Conservation (phyloP, 495 filamentous ascomycete genomes). For the Hypoxylon cercidicola region DNA sequence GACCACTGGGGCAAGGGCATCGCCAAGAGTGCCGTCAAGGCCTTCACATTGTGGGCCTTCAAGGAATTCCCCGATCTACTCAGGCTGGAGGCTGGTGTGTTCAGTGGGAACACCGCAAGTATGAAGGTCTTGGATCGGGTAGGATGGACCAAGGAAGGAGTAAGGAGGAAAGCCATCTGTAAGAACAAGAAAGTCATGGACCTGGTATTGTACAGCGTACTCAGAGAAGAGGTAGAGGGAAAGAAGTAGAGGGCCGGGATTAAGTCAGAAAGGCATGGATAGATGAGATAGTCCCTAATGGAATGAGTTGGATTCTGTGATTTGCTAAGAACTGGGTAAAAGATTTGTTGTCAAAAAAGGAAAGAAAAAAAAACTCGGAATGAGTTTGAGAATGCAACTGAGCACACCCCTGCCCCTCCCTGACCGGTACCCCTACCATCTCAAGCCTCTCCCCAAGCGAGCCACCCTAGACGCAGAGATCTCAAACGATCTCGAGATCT, state of each 20-base stretch:
- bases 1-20: slow-evolving; percentile 53
- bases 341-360: too few relatives aligned
- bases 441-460: not conserved
- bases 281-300: too few relatives aligned
- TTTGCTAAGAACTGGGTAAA: too few relatives aligned
- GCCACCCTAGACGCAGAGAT: not conserved
- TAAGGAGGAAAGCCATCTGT: slow-evolving; percentile 46
- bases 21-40: slow-evolving; percentile 39
- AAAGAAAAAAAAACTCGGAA: too few relatives aligned
- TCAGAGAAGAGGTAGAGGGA: slow-evolving; percentile 49
- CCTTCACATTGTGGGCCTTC: slow-evolving; percentile 48
- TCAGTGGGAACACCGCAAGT: slow-evolving; percentile 48
- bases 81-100: slow-evolving; percentile 49
- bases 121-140: slow-evolving; percentile 46
- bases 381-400: too few relatives aligned
- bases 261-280: not conserved
- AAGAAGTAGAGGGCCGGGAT: slow-evolving; percentile 38
- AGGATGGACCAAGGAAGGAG: slow-evolving; percentile 53
- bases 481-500: not conserved
- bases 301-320: too few relatives aligned
- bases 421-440: too few relatives aligned
- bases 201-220: slow-evolving; percentile 43
- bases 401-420: too few relatives aligned
- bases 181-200: slow-evolving; percentile 50
- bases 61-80: slow-evolving; percentile 40